Evolutionary conservation across 805 yeast species (phyloP).

Genomic region (Monosporozyma solicola): DNA sequence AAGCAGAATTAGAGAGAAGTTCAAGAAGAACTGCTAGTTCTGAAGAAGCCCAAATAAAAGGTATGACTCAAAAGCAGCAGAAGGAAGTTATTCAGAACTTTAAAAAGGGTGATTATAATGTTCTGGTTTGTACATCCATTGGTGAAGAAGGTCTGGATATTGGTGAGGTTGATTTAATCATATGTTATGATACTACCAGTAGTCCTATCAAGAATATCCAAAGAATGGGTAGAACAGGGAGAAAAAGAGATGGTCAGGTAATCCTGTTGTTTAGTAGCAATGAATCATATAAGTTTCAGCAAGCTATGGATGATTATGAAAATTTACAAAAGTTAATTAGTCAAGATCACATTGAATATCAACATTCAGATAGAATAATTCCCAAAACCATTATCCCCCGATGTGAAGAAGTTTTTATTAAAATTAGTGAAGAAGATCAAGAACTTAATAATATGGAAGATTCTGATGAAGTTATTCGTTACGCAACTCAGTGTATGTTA

Average conservation of each 20-base stretch:
- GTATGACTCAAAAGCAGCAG: constrained; percentile 88
- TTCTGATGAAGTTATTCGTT: constrained; percentile 56
- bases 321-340: constrained; percentile 64
- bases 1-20: constrained; percentile 29
- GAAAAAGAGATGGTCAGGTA: constrained; percentile 84
- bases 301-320: constrained; percentile 77
- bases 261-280: constrained; percentile 63
- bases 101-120: constrained; percentile 62
- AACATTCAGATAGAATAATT: constrained; percentile 54
- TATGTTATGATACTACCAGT: constrained; percentile 87
- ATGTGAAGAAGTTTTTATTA: constrained; percentile 48
- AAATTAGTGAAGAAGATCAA: constrained; percentile 62
- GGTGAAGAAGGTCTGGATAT: constrained; percentile 98
- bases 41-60: constrained; percentile 65
- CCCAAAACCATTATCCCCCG: constrained; percentile 50
- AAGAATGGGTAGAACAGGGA: constrained; percentile 97
- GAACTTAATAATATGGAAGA: constrained; percentile 46
- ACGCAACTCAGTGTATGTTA: constrained; percentile 58
- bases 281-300: constrained; percentile 71
- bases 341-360: constrained; percentile 36
- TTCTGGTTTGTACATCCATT: constrained; percentile 89
- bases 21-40: constrained; percentile 50
- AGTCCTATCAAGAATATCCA: constrained; percentile 92
- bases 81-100: constrained; percentile 69
- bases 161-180: constrained; percentile 91